Evolutionary conservation across 805 yeast genomes (phyloP).

Genomic region (Teunomyces funiuensis): DNA sequence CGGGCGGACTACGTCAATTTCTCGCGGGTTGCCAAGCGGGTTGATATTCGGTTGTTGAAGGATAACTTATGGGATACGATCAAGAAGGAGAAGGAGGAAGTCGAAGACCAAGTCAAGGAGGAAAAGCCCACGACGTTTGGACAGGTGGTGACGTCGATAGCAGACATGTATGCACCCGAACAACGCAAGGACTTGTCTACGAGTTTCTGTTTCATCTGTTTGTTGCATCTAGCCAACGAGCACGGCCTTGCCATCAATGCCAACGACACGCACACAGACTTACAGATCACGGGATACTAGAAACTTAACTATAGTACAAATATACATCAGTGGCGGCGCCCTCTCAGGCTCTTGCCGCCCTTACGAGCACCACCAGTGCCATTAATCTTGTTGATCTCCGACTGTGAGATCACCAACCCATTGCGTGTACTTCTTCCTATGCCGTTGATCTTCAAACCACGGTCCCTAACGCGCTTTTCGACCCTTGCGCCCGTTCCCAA

Average conservation of each 20-base stretch:
- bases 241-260: constrained; percentile 63
- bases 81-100: constrained; percentile 14
- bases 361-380: constrained; percentile 12
- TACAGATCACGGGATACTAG: constrained; percentile 23
- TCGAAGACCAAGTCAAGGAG: background rate
- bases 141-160: constrained; percentile 48
- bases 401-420: constrained; percentile 69
- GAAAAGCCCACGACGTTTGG: constrained; percentile 26
- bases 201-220: constrained; percentile 80
- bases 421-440: constrained; percentile 78
- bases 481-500: constrained; percentile 48
- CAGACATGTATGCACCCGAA: constrained; percentile 52
- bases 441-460: constrained; percentile 75
- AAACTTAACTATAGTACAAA: constrained; percentile 2
- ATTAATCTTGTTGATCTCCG: constrained; percentile 56
- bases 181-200: constrained; percentile 72
- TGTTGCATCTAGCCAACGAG: constrained; percentile 84
- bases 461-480: constrained; percentile 52
- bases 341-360: constrained; percentile 9
- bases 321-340: background rate
- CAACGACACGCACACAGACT: constrained; percentile 42
- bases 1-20: constrained; percentile 51
- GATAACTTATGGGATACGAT: constrained; percentile 71
- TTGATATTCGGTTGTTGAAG: constrained; percentile 71
- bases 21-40: constrained; percentile 74